A percentile compares a stretch with the other conserved stretches of the same genome.
Conservation (phyloP, 192 early-diverging fungal species). For the Cladochytrium replicatum region DNA sequence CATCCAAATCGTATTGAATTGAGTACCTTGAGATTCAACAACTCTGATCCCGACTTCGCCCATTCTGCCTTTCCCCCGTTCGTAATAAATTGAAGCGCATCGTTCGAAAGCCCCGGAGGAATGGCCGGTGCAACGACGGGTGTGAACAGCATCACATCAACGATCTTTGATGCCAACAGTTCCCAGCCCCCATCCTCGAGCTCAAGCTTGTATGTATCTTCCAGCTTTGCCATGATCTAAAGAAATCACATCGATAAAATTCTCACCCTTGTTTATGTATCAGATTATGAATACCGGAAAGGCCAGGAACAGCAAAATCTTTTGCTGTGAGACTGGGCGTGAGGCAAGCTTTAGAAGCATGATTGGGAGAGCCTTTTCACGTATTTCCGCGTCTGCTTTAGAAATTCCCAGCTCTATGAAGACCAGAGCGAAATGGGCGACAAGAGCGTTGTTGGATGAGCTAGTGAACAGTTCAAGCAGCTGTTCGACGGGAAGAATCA, state of each 20-base stretch:
- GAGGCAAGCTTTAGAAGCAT: conserved; percentile 51
- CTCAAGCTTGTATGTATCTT: background rate
- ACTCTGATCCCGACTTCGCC: conserved; percentile 22
- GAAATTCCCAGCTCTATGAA: conserved; percentile 74
- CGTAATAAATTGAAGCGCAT: conserved; percentile 48
- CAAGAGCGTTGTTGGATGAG: conserved; percentile 24
- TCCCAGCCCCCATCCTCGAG: background rate
- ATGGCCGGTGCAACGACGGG: conserved; percentile 26
- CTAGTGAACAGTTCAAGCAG: conserved; percentile 53
- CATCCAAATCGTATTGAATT: conserved; percentile 6
- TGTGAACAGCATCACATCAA: conserved; percentile 58
- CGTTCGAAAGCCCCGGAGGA: conserved; percentile 48
- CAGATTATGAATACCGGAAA: conserved; percentile 44
- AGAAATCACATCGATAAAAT: background rate
- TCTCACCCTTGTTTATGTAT: background rate
- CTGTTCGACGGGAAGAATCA: conserved; percentile 53
- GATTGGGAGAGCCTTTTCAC: conserved; percentile 37
- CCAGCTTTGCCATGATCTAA: conserved; percentile 19
- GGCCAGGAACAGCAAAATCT: conserved; percentile 50
- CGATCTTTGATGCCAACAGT: conserved; percentile 27
- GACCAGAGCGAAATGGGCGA: conserved; percentile 72
- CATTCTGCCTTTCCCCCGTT: conserved; percentile 68
- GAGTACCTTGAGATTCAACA: conserved; percentile 24
- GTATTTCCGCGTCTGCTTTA: conserved; percentile 29
- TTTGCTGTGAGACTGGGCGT: conserved; percentile 49